Conservation (phyloP, 306 rosid species). For the Rosa rugosa region DNA sequence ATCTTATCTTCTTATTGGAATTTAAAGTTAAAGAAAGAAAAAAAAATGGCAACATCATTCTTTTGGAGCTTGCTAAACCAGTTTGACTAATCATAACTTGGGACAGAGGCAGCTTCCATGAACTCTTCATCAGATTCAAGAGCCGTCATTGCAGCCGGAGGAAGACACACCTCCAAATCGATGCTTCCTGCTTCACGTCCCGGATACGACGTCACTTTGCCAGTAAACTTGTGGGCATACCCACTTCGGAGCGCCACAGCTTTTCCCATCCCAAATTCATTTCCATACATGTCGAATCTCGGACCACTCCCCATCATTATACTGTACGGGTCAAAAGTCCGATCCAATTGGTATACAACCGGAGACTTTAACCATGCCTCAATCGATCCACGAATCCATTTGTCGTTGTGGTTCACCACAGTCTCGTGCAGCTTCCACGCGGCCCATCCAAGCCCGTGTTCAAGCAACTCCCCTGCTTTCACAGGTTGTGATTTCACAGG, state of each 20-base stretch:
- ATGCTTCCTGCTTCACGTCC: conserved; percentile 60
- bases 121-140: conserved; percentile 55
- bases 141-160: conserved; percentile 33
- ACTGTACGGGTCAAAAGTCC: conserved; percentile 8
- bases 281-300: conserved; percentile 53
- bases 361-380: conserved; percentile 46
- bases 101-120: conserved; percentile 30
- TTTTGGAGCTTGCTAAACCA: too few relatives aligned
- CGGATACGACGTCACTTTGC: conserved; percentile 41
- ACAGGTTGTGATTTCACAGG: not conserved
- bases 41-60: too few relatives aligned
- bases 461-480: conserved; percentile 38
- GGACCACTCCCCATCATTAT: conserved; percentile 61
- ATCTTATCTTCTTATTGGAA: too few relatives aligned
- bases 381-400: not conserved
- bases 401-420: conserved; percentile 29
- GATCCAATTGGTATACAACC: not conserved
- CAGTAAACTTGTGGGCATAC: conserved; percentile 45
- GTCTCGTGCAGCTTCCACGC: conserved; percentile 54
- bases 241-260: conserved; percentile 55
- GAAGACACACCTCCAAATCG: conserved; percentile 57
- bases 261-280: conserved; percentile 78
- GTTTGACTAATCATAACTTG: not conserved
- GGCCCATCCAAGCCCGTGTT: conserved; percentile 49
- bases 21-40: too few relatives aligned